Conservation (phyloP, 495 filamentous ascomycete species). For the Talaromyces wortmannii region DNA sequence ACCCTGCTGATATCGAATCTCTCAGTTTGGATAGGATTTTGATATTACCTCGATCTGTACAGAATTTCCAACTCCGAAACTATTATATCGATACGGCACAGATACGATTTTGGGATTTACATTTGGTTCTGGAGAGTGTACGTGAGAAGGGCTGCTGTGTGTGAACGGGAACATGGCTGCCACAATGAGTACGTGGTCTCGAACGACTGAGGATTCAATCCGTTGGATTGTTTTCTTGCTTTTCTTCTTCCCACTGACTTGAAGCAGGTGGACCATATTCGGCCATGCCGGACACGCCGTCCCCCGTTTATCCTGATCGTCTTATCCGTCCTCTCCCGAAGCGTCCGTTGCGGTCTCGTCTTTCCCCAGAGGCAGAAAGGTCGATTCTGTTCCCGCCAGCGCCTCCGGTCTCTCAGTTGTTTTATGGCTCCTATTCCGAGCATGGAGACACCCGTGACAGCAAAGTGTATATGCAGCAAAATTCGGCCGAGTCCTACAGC, state of each 20-base stretch:
- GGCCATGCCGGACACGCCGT: constrained; percentile 64
- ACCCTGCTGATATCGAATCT: constrained; percentile 2
- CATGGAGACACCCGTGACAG: constrained; percentile 32
- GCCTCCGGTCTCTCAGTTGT: constrained; percentile 60
- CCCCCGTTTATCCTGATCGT: constrained; percentile 74
- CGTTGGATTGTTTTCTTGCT: background rate
- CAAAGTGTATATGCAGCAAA: constrained; percentile 37
- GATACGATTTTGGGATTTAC: background rate
- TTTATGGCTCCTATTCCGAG: constrained; percentile 62
- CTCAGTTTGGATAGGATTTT: constrained; percentile 1
- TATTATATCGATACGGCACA: too few species aligned
- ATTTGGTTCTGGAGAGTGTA: constrained; percentile 23
- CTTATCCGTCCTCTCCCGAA: constrained; percentile 92
- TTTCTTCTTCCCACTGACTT: constrained; percentile 27
- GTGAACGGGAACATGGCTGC: constrained; percentile 33
- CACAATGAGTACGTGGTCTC: constrained; percentile 41
- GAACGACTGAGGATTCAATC: constrained; percentile 9
- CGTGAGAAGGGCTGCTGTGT: background rate
- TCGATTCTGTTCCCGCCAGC: constrained; percentile 74
- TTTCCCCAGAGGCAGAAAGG: constrained; percentile 77
- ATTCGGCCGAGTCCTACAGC: constrained; percentile 21
- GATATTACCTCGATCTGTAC: background rate
- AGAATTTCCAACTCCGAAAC: background rate
- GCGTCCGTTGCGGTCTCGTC: constrained; percentile 72
- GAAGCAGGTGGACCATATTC: constrained; percentile 43